A percentile compares a stretch with the other conserved stretches of the same genome.
Conservation (phyloP, 1,139 yeast species). For the Wickerhamomyces sp. region DNA sequence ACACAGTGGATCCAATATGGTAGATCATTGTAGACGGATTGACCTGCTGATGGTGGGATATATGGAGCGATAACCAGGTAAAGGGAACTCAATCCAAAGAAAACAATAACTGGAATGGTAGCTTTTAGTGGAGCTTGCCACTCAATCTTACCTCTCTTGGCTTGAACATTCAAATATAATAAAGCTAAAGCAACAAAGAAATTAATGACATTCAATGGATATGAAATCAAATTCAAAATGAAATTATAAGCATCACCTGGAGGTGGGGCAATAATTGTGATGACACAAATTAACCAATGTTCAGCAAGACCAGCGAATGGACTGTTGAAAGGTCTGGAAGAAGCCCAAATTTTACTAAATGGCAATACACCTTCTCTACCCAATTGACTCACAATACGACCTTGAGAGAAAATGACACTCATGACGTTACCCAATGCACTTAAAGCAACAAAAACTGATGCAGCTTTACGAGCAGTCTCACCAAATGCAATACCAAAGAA, state of each 20-base stretch:
- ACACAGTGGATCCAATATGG: slow-evolving; percentile 85
- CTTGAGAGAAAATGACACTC: slow-evolving; percentile 75
- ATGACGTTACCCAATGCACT: slow-evolving; percentile 76
- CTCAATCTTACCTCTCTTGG: slow-evolving; percentile 42
- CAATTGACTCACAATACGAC: slow-evolving; percentile 69
- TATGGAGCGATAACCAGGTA: slow-evolving; percentile 79
- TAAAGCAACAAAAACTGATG: slow-evolving; percentile 69
- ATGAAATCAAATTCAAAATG: slow-evolving; percentile 68
- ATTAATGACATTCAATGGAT: slow-evolving; percentile 69
- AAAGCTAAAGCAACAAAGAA: slow-evolving; percentile 71
- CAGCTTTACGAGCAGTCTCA: slow-evolving; percentile 53
- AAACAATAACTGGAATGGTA: slow-evolving; percentile 53
- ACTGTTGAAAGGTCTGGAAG: slow-evolving; percentile 50
- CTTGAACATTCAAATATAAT: slow-evolving; percentile 56
- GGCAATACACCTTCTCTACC: slow-evolving; percentile 73
- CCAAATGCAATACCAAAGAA: slow-evolving; percentile 76
- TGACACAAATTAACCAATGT: slow-evolving; percentile 47
- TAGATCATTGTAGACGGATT: slow-evolving; percentile 57
- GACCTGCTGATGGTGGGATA: slow-evolving; percentile 66
- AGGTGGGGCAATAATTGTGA: slow-evolving; percentile 62
- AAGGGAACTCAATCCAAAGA: slow-evolving; percentile 63
- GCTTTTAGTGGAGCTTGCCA: slow-evolving; percentile 82
- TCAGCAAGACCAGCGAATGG: slow-evolving; percentile 51
- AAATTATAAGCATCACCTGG: slow-evolving; percentile 78
- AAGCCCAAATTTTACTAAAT: slow-evolving; percentile 50